A percentile compares a stretch with the other conserved stretches of the same genome.
phyloP scores from a whole-genome alignment of 495 filamentous ascomycete species.

The Rostrohypoxylon terebratum region DNA sequence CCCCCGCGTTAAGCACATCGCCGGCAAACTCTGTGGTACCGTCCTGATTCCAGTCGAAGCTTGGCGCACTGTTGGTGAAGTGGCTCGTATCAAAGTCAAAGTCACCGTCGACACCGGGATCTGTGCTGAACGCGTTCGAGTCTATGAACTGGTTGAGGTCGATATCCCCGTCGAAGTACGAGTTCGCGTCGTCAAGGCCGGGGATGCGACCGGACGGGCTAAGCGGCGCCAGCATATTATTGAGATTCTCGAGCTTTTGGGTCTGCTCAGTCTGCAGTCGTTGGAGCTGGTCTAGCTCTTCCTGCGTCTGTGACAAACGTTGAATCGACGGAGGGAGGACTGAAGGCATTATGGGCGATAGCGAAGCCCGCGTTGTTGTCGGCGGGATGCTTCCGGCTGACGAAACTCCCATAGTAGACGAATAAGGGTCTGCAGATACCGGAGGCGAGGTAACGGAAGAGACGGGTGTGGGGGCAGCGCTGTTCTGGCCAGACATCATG shows the following conservation, averaged over 20 bases:
- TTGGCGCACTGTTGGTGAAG: constrained; percentile 30
- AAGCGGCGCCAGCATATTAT: constrained; percentile 76
- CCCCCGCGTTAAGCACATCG: constrained; percentile 44
- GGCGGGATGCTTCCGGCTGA: constrained; percentile 48
- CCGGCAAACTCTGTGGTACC: constrained; percentile 35
- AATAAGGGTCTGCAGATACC: constrained; percentile 30
- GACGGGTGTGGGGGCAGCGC: constrained; percentile 41
- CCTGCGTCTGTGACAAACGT: constrained; percentile 71
- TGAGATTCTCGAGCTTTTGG: constrained; percentile 75
- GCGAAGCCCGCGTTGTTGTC: constrained; percentile 54
- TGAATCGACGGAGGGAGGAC: constrained; percentile 67
- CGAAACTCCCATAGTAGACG: constrained; percentile 41
- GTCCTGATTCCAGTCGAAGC: constrained; percentile 46
- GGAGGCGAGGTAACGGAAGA: constrained; percentile 40
- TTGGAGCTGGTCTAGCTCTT: constrained; percentile 78
- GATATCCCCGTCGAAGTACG: constrained; percentile 61
- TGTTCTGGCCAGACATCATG: constrained; percentile 70
- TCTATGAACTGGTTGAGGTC: constrained; percentile 80
- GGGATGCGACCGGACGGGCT: constrained; percentile 85
- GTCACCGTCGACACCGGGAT: constrained; percentile 47
- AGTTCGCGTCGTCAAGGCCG: constrained; percentile 67
- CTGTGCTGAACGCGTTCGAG: constrained; percentile 66
- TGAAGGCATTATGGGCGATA: constrained; percentile 67
- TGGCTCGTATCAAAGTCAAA: constrained; percentile 54
- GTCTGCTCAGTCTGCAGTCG: constrained; percentile 80